Conservation (phyloP, 2,329 filamentous ascomycete species). For the Dothistroma pini region DNA sequence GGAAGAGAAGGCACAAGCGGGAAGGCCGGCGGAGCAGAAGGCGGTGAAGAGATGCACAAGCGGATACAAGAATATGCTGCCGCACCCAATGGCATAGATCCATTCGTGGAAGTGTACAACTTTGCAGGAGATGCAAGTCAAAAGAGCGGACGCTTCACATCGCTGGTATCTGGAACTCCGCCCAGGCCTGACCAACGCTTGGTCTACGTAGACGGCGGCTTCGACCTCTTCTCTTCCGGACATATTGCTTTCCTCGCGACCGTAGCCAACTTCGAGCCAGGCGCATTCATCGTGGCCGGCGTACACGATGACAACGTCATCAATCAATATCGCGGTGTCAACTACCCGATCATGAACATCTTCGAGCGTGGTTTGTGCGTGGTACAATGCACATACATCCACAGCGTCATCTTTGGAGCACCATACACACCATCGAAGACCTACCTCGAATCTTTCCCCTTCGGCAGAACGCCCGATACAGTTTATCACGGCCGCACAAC, state of each 20-base stretch:
- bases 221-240: constrained; percentile 92
- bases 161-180: constrained; percentile 66
- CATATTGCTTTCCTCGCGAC: constrained; percentile 91
- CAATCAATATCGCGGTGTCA: constrained; percentile 94
- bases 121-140: constrained; percentile 49
- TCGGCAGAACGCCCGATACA: constrained; percentile 56
- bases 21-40: constrained; percentile 60
- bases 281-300: constrained; percentile 84
- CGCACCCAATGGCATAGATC: constrained; percentile 72
- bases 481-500: constrained; percentile 97
- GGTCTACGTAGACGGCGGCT: constrained; percentile 94
- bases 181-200: constrained; percentile 76
- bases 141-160: constrained; percentile 32
- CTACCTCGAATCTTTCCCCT: constrained; percentile 73
- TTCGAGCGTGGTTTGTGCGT: constrained; percentile 95
- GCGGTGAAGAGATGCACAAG: constrained; percentile 67
- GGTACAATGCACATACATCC: constrained; percentile 89
- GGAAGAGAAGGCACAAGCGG: constrained; percentile 71
- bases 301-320: constrained; percentile 94
- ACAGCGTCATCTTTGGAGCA: constrained; percentile 83
- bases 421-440: constrained; percentile 79
- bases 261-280: constrained; percentile 70
- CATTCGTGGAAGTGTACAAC: constrained; percentile 80
- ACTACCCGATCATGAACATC: constrained; percentile 99
- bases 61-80: constrained; percentile 83